These are phyloP conservation scores for Viola odorata DNA, from an alignment of 345 rosid species.

Conservation along the genomic window DNA sequence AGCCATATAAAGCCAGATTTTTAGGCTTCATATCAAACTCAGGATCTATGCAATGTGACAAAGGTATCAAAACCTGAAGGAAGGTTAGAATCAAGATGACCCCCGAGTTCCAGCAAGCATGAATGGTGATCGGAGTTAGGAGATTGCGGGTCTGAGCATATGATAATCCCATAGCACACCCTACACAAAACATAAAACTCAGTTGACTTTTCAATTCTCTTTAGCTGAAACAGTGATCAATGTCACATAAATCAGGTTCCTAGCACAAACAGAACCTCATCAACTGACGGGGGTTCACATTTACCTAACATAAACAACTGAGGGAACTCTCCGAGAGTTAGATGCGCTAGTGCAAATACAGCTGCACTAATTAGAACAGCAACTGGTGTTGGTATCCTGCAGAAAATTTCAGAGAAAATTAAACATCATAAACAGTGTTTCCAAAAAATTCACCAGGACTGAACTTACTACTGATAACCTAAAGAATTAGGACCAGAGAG, in stretches of 20 bases:
- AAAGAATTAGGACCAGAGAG: neutral
- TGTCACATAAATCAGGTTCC: no score
- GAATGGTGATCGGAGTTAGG: constrained; percentile 67
- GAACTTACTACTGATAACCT: no score
- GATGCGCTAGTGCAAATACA: constrained; percentile 86
- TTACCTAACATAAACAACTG: constrained; percentile 80
- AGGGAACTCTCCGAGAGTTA: constrained; percentile 88
- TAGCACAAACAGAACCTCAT: no score
- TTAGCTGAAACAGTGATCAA: no score
- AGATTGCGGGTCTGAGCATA: constrained; percentile 94
- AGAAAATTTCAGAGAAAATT: neutral
- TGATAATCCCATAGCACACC: constrained; percentile 64
- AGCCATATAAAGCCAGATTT: neutral
- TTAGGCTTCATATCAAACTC: neutral
- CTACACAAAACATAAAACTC: constrained; percentile 24
- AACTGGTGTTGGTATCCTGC: constrained; percentile 87
- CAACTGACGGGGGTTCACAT: no score
- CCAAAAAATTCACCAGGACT: no score
- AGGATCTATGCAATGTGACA: neutral
- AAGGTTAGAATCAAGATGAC: constrained; percentile 76
- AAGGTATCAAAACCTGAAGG: constrained; percentile 46
- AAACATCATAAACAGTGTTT: neutral
- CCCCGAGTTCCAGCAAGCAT: constrained; percentile 85
- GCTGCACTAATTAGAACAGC: constrained; percentile 79
- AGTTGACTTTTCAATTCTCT: neutral